phyloP scores from a whole-genome alignment of 2,329 filamentous ascomycete species.

The Botrytis hyacinthi region DNA sequence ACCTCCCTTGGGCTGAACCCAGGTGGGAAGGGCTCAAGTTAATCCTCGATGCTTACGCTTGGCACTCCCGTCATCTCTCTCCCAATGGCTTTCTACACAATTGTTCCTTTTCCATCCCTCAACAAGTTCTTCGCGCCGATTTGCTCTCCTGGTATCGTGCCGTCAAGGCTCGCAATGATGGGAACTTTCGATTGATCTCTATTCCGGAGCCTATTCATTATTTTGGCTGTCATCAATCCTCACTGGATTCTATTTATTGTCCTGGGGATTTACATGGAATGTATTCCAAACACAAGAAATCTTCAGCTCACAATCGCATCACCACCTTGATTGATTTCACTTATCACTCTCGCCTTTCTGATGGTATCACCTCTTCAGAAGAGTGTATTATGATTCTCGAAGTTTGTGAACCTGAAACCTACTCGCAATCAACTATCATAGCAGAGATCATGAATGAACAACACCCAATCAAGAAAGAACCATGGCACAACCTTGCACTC shows the following conservation, averaged over 20 bases:
- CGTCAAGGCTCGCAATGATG: background rate
- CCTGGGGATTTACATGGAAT: background rate
- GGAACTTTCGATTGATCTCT: background rate
- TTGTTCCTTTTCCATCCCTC: background rate
- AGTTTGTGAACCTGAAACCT: background rate
- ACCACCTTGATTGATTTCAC: background rate
- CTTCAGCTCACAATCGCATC: background rate
- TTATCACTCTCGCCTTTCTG: background rate
- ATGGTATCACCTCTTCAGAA: background rate
- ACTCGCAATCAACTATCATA: background rate
- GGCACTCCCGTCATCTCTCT: background rate
- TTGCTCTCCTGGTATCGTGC: background rate
- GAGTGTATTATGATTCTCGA: background rate
- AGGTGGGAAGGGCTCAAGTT: background rate
- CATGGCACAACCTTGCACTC: too few species aligned
- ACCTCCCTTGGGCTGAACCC: background rate
- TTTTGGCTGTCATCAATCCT: background rate
- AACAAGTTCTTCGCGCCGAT: background rate
- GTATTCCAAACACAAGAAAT: background rate
- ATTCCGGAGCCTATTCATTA: background rate
- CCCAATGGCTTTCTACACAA: background rate
- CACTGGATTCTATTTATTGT: background rate
- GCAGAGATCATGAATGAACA: background rate
- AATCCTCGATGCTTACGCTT: background rate
- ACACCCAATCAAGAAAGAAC: too few species aligned